A percentile compares a stretch with the other conserved stretches of the same genome.
phyloP scores from a whole-genome alignment of 306 rosid genomes.

The Bauhinia variegata region DNA sequence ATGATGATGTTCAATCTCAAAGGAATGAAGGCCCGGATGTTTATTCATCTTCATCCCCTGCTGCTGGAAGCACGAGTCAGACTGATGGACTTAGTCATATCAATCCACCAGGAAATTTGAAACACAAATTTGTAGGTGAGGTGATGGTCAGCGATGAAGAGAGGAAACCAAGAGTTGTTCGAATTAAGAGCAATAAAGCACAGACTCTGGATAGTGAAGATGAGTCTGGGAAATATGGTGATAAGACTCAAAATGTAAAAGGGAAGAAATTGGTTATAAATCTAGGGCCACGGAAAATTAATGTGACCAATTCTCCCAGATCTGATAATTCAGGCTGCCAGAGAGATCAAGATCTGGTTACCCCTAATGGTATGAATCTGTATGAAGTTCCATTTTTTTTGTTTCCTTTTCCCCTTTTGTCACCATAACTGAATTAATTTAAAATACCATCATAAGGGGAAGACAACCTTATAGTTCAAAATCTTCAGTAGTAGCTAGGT shows the following conservation, averaged over 20 bases:
- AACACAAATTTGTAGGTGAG: constrained; percentile 88
- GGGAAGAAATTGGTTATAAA: constrained; percentile 93
- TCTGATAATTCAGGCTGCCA: constrained; percentile 89
- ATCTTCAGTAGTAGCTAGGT: neutral
- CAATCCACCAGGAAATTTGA: constrained; percentile 65
- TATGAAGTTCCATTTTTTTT: neutral
- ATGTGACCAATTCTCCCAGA: constrained; percentile 75
- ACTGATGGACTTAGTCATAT: constrained; percentile 57
- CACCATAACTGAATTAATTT: too few relatives aligned
- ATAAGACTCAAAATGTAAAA: constrained; percentile 64
- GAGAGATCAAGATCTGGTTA: constrained; percentile 65
- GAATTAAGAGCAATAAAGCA: constrained; percentile 67
- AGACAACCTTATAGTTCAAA: neutral
- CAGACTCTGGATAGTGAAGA: constrained; percentile 69
- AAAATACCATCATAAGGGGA: neutral
- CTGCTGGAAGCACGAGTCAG: constrained; percentile 68
- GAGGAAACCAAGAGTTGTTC: constrained; percentile 68
- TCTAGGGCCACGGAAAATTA: constrained; percentile 86
- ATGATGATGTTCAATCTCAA: constrained; percentile 59
- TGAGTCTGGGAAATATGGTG: constrained; percentile 64
- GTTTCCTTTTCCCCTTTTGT: too few relatives aligned
- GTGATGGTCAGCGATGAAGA: constrained; percentile 94
- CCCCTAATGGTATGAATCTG: constrained; percentile 61
- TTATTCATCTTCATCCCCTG: constrained; percentile 70
- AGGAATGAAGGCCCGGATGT: constrained; percentile 62